Base-by-base conservation (phyloP, 1,139 yeast species). In the Suhomyces anneliseae region DNA sequence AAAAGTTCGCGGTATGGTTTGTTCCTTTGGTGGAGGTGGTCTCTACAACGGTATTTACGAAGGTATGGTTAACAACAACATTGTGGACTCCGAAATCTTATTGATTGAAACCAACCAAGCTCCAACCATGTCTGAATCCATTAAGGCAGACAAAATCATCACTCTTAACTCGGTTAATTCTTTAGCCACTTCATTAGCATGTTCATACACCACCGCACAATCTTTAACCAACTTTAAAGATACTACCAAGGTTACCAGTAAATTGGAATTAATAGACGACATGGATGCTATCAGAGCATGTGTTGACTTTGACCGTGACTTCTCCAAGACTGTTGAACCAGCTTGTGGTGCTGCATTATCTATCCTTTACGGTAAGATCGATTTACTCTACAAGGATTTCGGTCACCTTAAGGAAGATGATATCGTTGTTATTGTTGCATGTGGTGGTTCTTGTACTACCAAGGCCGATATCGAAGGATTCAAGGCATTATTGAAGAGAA, bases 1-100 rank as follows among this genome's bases (percentile, higher is more conserved):
- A 1, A 66, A 66, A 36, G 71, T 87, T 7, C 82, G 76, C 54
- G 89, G 84, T 0, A 69, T 86, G 37, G 80, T 84, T 0, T 78
- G 88, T 56, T 80, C 90, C 27, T 82, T 82, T 43, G 93, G 92
- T 8, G 93, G 92, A 6, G 92, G 90, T 7, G 92, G 93, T 0
- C 70, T 86, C 31, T 83, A 79, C 65, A 74, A 76, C 56, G 93
- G 93, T 0, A 65, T 85, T 6, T 77, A 81, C 38, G 62, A 67
- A 47, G 92, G 92, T 0, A 60, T 85, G 48, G 62, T 69, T 39
- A 65, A 70, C 38, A 65, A 77, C 52, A 62, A 66, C 2, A 56
- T 78, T 50, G 29, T 31, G 8, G 44, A 51, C 27, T 48, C 51
- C 39, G 48, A 47, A 8, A 45, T 56, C n/a, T 44, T 56, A n/a